Evolutionary conservation across 495 filamentous ascomycete genomes (phyloP).

Genomic region (Aspergillus mulundensis): DNA sequence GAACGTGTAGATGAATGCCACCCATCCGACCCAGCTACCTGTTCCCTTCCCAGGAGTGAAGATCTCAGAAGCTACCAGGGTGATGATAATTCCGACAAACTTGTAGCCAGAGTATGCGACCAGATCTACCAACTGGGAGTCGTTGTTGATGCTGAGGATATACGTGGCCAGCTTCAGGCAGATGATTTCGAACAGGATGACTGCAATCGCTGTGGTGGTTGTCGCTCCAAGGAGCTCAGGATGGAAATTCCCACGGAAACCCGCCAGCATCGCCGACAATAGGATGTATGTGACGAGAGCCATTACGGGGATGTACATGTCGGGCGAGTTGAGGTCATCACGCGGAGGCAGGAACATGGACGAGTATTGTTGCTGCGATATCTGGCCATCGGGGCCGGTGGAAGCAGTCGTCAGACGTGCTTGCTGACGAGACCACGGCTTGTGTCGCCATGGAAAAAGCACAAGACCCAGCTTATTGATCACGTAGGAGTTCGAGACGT

Average conservation of each 20-base stretch:
- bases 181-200: conserved; percentile 82
- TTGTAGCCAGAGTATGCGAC: conserved; percentile 98
- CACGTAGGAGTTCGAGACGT: conserved; percentile 90
- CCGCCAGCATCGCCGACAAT: conserved; percentile 81
- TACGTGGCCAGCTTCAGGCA: conserved; percentile 90
- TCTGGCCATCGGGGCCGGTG: conserved; percentile 59
- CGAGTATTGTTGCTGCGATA: conserved; percentile 54
- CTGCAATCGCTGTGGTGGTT: conserved; percentile 74
- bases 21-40: conserved; percentile 83
- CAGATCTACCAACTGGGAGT: conserved; percentile 81
- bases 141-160: conserved; percentile 85
- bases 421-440: conserved; percentile 85
- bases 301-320: conserved; percentile 94
- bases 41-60: conserved; percentile 73
- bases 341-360: conserved; percentile 90
- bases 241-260: conserved; percentile 87
- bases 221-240: conserved; percentile 88
- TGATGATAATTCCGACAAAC: conserved; percentile 93
- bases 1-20: conserved; percentile 85
- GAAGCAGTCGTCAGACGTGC: conserved; percentile 46
- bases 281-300: conserved; percentile 97
- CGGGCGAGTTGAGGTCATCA: conserved; percentile 94
- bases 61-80: conserved; percentile 70
- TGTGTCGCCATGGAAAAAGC: conserved; percentile 95
- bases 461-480: conserved; percentile 81